Evolutionary conservation across 257 asterid species (phyloP).

Genomic region (Mitragyna speciosa): DNA sequence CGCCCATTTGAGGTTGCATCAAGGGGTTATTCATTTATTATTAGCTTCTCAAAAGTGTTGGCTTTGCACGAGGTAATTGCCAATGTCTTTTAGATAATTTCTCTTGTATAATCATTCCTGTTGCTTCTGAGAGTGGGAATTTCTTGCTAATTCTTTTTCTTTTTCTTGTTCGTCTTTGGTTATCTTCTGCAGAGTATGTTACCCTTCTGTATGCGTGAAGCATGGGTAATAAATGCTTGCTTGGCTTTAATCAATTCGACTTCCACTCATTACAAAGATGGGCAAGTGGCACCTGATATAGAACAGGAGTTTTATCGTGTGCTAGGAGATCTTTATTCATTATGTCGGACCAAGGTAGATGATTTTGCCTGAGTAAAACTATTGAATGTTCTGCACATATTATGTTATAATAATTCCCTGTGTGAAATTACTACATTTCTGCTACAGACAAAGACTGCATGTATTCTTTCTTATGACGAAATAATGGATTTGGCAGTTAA

Average conservation of each 20-base stretch:
- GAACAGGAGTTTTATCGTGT: conserved; percentile 94
- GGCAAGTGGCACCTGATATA: conserved; percentile 65
- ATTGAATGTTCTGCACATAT: neutral
- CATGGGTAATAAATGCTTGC: conserved; percentile 95
- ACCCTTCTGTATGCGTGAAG: conserved; percentile 98
- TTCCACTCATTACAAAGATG: conserved; percentile 71
- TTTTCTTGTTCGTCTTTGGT: conserved; percentile 23
- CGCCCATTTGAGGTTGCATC: conserved; percentile 97
- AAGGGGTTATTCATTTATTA: conserved; percentile 95
- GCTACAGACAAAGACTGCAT: neutral
- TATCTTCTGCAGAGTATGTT: conserved; percentile 53
- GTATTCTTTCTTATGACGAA: conserved; percentile 6
- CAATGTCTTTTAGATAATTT: conserved; percentile 21
- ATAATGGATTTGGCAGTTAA: conserved; percentile 64
- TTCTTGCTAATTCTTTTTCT: conserved; percentile 14
- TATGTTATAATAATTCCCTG: neutral
- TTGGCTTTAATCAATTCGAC: conserved; percentile 72
- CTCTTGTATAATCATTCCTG: conserved; percentile 20
- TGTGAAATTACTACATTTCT: conserved; percentile 3
- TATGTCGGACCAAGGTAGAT: conserved; percentile 90
- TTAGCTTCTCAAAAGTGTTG: conserved; percentile 90
- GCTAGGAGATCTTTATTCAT: conserved; percentile 82
- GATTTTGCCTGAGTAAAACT: conserved; percentile 12
- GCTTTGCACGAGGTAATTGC: conserved; percentile 75
- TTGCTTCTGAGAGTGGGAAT: conserved; percentile 16